Base-by-base conservation (phyloP, 768 basidiomycete genomes). In the Auriscalpium vulgare region DNA sequence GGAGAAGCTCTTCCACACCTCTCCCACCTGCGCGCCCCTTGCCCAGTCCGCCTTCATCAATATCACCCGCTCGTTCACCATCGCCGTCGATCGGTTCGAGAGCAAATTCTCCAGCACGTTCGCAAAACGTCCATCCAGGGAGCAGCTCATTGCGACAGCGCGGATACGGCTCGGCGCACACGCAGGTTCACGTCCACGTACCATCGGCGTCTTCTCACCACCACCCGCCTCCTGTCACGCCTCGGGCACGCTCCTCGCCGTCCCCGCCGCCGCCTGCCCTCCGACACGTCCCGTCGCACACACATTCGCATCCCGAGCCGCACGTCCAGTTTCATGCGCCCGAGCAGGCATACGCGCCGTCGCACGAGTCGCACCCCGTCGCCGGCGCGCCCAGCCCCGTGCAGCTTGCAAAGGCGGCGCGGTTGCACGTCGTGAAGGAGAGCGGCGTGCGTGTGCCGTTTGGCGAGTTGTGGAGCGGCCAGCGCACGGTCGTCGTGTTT, bases 401-500 rank as follows among this genome's bases (percentile, higher is more conserved):
- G 10, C 81, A 88, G 62, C 74, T 94, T 55, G 70, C 74, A 4
- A 75, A 75, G 19, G 92, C 86, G 3, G 79, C 84, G 1, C 68
- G 79, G 14, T 74, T 88, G 35, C 72, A 78, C 17, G 80, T 95
- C 56, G 75, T 87, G 45, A 79, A 82, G 43, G 82, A 87, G 58
- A 80, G 80, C 13, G 92, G 91, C 3, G 62, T 81, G 9, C 76
- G 80, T 9, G 73, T 88, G 53, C 74, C 70, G 37, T 92, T 95
- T 58, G 85, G 87, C 0, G 79, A 84, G 21, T 68, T 95, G 43
- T 84, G 86, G 63, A 74, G 65, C 47, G 67, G 74, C 10, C 73
- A 75, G 59, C 78, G 74, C 66, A 87, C 85, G 0, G 78, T 93
- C 59, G 83, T 92, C 52, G 71, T 93, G 44, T 95, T 95, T 73